Conservation (phyloP, 2,329 filamentous ascomycete genomes). For the Sodiomyces alkalinus region DNA sequence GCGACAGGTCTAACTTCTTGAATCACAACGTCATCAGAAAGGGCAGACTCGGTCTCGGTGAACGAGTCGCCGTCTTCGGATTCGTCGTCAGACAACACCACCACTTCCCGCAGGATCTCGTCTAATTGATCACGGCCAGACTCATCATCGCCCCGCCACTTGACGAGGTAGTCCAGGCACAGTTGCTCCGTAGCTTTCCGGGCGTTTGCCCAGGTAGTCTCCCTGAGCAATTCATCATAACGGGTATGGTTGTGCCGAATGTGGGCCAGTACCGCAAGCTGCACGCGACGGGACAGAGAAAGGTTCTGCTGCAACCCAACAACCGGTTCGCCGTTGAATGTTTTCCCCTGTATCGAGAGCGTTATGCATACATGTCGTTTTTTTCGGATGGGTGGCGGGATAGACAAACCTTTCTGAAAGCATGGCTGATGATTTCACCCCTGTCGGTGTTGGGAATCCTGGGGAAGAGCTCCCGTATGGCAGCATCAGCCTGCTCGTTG, state of each 20-base stretch:
- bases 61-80: slow-evolving; percentile 24
- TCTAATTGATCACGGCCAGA: slow-evolving; percentile 52
- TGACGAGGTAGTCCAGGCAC: slow-evolving; percentile 50
- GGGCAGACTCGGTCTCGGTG: slow-evolving; percentile 11
- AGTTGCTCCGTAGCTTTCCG: slow-evolving; percentile 44
- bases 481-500: slow-evolving; percentile 45
- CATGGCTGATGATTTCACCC: slow-evolving; percentile 44
- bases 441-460: slow-evolving; percentile 51
- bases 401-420: slow-evolving; percentile 43
- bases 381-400: neutral
- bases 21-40: too few species aligned
- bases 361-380: neutral
- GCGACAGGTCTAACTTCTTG: too few species aligned
- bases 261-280: slow-evolving; percentile 50
- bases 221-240: slow-evolving; percentile 45
- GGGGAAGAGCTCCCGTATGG: slow-evolving; percentile 48
- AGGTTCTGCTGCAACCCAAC: slow-evolving; percentile 43
- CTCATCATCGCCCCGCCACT: slow-evolving; percentile 59
- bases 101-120: slow-evolving; percentile 50
- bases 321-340: slow-evolving; percentile 35
- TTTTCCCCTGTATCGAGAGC: slow-evolving; percentile 30
- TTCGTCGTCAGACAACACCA: slow-evolving; percentile 49
- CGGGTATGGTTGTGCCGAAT: slow-evolving; percentile 52
- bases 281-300: slow-evolving; percentile 44
- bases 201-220: slow-evolving; percentile 43